These are phyloP conservation scores for Colletotrichum salicis DNA, from an alignment of 2,329 filamentous ascomycete genomes.

Conservation along the genomic window DNA sequence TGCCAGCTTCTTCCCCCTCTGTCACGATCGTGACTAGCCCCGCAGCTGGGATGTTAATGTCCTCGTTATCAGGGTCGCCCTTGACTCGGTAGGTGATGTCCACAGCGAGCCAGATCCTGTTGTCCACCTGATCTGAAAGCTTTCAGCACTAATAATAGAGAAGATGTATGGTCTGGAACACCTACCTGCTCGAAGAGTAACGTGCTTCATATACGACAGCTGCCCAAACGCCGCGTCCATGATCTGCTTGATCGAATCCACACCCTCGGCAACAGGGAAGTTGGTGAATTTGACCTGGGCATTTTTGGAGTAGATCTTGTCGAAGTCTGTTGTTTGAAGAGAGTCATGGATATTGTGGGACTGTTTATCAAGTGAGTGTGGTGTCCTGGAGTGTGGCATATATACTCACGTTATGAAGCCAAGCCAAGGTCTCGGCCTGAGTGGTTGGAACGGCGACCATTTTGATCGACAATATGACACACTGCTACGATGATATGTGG, in stretches of 20 bases:
- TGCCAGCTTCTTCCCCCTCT: conserved; percentile 10
- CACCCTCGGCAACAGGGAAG: background rate
- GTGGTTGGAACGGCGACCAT: background rate
- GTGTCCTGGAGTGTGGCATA: background rate
- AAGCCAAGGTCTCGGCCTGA: background rate
- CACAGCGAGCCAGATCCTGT: background rate
- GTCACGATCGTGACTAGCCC: background rate
- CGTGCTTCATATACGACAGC: conserved; percentile 21
- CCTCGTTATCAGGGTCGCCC: background rate
- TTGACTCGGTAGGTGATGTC: conserved; percentile 11
- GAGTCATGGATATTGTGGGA: background rate
- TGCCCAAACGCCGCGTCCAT: background rate
- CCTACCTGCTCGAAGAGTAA: background rate
- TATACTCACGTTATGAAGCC: background rate
- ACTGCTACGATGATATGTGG: background rate
- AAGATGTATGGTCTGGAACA: too few relatives aligned
- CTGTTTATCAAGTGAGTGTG: background rate
- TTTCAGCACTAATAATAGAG: background rate
- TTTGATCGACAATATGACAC: background rate
- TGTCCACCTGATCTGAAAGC: background rate
- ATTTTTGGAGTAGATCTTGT: conserved; percentile 1
- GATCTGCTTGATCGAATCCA: background rate
- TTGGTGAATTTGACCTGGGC: conserved; percentile 11
- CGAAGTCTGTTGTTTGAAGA: background rate
- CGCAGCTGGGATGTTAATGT: conserved; percentile 1